Percentiles rank a stretch among this genome's conserved stretches.
phyloP scores from a whole-genome alignment of 768 basidiomycete genomes.

The Austroboletus festivus region DNA sequence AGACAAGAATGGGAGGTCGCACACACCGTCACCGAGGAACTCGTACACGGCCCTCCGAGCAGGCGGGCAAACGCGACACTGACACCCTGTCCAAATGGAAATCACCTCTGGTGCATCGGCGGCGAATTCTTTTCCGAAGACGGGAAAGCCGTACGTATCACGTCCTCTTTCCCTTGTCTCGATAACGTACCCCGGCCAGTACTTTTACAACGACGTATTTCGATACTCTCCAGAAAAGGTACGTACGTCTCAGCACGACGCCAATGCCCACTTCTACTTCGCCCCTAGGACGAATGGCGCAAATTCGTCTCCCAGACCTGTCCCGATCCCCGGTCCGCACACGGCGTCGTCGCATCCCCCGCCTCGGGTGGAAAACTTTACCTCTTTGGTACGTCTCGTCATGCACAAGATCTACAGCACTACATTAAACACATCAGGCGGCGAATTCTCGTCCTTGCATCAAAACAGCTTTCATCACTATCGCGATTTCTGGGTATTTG shows the following conservation, averaged over 20 bases:
- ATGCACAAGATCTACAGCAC: no score
- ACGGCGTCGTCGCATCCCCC: constrained; percentile 72
- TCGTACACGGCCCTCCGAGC: constrained; percentile 78
- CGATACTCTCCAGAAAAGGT: constrained; percentile 84
- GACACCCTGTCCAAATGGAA: constrained; percentile 75
- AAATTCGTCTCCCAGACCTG: constrained; percentile 80
- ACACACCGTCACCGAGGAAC: constrained; percentile 81
- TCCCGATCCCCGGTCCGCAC: constrained; percentile 86
- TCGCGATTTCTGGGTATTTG: constrained; percentile 86
- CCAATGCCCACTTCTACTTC: neutral
- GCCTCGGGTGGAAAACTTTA: constrained; percentile 84
- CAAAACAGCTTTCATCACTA: constrained; percentile 89
- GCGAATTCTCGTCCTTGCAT: constrained; percentile 81
- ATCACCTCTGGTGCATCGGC: constrained; percentile 80
- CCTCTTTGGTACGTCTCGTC: no score
- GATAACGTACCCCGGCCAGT: constrained; percentile 36
- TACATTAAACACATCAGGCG: no score
- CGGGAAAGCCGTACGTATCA: constrained; percentile 59
- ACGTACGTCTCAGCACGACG: neutral
- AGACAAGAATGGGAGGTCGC: constrained; percentile 80
- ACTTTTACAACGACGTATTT: constrained; percentile 87
- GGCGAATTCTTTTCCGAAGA: constrained; percentile 90
- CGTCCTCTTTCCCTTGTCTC: neutral
- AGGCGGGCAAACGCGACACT: constrained; percentile 82
- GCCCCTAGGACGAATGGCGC: constrained; percentile 77